Base-by-base conservation (phyloP, 1,139 yeast species). In the Saccharomycopsis phalli region DNA sequence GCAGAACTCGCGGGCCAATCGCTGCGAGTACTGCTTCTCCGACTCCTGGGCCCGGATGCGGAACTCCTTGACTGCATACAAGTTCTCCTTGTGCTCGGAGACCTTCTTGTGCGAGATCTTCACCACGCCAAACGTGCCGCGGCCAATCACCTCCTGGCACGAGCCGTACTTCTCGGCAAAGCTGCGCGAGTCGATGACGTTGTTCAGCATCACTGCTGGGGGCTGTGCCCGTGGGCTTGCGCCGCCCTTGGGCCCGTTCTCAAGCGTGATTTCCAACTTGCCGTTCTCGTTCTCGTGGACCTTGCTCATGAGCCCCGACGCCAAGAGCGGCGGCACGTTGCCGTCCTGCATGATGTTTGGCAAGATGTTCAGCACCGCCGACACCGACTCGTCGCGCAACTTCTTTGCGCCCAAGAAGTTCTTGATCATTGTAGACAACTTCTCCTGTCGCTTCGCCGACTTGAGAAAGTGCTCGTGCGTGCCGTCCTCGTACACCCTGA, bases 401-500 rank as follows among this genome's bases (percentile, higher is more conserved):
- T 80, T 82, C 52, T 81, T 81, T 8, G 88, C 87, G 26, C 88
- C 93, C 46, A 88, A 61, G 49, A 86, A 68, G 54, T 84, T 95
- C 51, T 84, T 84, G 50, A 91, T 69, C 95, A 88, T 83, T 47
- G 78, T 77, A 16, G 86, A 73, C 37, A 88, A 66, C 56, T 86
- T 87, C 55, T 88, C 97, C 58, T 87, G 96, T 50, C 97, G 71
- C 53, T 80, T 77, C 8, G 88, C 79, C 34, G 81, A 75, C 47
- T 76, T 71, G 49, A 88, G 66, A 54, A 76, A 76, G 59, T 88
- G 97, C 52, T 76, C 84, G 58, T 88, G 97, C 10, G 62, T 48
- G 2, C 93, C 88, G 49, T 77, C 77, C 37, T 77, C 86, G 40
- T 64, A 57, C 56, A 76, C 62, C 30, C 60, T 53, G 52, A 78